Conservation (phyloP, 2,329 filamentous ascomycete species). For the Epichloe baconii region DNA sequence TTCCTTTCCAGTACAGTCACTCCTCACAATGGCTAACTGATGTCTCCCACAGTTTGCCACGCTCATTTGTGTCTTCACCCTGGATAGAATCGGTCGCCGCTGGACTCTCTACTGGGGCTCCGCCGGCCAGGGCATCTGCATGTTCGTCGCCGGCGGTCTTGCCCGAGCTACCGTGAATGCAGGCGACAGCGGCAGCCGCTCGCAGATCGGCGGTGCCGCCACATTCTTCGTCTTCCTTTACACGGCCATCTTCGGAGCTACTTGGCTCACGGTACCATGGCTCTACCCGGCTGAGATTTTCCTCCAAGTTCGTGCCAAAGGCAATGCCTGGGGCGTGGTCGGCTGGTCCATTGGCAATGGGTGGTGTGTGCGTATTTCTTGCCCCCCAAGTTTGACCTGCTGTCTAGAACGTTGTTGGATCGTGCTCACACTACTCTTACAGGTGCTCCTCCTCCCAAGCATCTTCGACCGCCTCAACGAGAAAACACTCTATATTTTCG, state of each 20-base stretch:
- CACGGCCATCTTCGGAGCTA: constrained; percentile 28
- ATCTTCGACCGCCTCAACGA: constrained; percentile 53
- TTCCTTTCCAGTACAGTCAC: background rate
- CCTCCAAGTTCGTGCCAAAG: constrained; percentile 43
- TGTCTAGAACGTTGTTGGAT: no score
- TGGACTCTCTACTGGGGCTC: constrained; percentile 60
- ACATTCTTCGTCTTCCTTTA: constrained; percentile 56
- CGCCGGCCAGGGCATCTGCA: constrained; percentile 48
- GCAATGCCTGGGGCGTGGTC: constrained; percentile 44
- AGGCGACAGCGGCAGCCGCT: constrained; percentile 27
- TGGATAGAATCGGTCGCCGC: constrained; percentile 55
- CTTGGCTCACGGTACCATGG: constrained; percentile 42
- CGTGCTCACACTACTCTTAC: no score
- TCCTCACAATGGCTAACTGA: background rate
- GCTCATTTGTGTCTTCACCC: constrained; percentile 54
- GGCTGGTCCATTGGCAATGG: constrained; percentile 46
- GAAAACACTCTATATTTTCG: constrained; percentile 65
- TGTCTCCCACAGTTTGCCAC: constrained; percentile 35
- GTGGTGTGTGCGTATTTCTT: constrained; percentile 50
- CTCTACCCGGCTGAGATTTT: constrained; percentile 52
- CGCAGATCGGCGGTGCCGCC: constrained; percentile 48
- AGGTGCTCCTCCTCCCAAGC: constrained; percentile 38
- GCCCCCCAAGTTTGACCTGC: constrained; percentile 22
- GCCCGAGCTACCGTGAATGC: constrained; percentile 35
- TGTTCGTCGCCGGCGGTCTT: constrained; percentile 54